Base-by-base conservation (phyloP, 1,284 basidiomycete genomes). In the Dichomitus squalens region DNA sequence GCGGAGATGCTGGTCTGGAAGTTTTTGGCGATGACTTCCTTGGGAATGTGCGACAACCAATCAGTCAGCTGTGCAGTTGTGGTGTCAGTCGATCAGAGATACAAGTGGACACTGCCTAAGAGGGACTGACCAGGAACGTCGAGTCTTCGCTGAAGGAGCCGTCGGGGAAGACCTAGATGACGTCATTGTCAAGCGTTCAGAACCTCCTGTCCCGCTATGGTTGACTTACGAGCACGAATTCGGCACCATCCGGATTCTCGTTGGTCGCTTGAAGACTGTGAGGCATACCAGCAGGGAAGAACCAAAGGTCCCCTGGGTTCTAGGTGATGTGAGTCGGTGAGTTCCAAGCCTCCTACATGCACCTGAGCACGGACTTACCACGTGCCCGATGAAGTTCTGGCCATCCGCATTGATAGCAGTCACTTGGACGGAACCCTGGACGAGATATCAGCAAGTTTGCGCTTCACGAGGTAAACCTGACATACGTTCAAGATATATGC, bases 21-120 rank as follows among this genome's bases (percentile, higher is more conserved):
- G 71, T 89, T 90, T 74, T 88, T 88, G 49, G 83, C 82, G 27
- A 92, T 76, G 25, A 89, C 87, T 75, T 79, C 77, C 62, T 77
- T 78, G 20, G 81, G 81, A 7, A 86, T 80, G 64, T 90, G 88
- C 2, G 85, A 70, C 31, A 87, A 66, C 86, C 86, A 88, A 63
- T 88, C 85, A 8, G 84, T 86, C 57, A 86, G 68, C 80, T 84
- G 57, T 21, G 49, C 20, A n/a, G 51, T 35, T 44, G 50, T 64
- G 43, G 63, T 59, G 31, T 59, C n/a, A 53, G 57, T 55, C 36
- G 16, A 16, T 7, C 16, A 7, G 2, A 12, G 25, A 38, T 31
- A 56, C 12, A 34, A 21, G 40, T 38, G 44, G 18, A 36, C 18
- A 33, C 25, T 52, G 52, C 58, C 55, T 25, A 39, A 53, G 31